Evolutionary conservation across 2,329 filamentous ascomycete genomes (phyloP).

Genomic region (Penicillium aurantiogriseum): DNA sequence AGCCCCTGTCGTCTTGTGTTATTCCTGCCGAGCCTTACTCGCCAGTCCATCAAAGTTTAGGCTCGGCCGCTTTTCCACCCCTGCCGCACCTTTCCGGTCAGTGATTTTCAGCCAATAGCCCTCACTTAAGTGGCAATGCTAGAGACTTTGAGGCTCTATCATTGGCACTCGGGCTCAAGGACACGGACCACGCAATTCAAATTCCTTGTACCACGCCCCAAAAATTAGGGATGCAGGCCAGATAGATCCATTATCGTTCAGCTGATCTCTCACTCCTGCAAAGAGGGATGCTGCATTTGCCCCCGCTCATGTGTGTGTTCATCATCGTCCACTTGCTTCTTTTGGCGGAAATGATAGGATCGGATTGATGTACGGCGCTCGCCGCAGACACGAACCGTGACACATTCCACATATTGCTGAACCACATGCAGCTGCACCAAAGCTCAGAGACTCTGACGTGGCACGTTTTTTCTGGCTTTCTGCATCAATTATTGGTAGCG

Average conservation of each 20-base stretch:
- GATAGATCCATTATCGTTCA: slow-evolving; percentile 36
- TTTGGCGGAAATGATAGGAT: slow-evolving; percentile 35
- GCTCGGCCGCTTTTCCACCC: slow-evolving; percentile 19
- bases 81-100: slow-evolving; percentile 32
- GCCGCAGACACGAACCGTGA: slow-evolving; percentile 36
- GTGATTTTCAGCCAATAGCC: slow-evolving; percentile 28
- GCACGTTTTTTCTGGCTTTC: slow-evolving; percentile 37
- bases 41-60: slow-evolving; percentile 22
- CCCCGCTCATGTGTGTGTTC: slow-evolving; percentile 40
- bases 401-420: slow-evolving; percentile 34
- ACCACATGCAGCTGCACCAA: slow-evolving; percentile 41
- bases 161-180: slow-evolving; percentile 30
- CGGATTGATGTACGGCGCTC: slow-evolving; percentile 29
- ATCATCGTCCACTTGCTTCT: slow-evolving; percentile 26
- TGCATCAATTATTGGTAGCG: slow-evolving; percentile 25
- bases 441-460: slow-evolving; percentile 44
- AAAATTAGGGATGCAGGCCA: slow-evolving; percentile 18
- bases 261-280: slow-evolving; percentile 44
- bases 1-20: slow-evolving; percentile 15
- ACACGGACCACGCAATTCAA: slow-evolving; percentile 25
- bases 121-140: slow-evolving; percentile 31
- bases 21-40: slow-evolving; percentile 15
- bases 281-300: slow-evolving; percentile 39
- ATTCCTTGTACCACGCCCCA: slow-evolving; percentile 15
- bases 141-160: slow-evolving; percentile 32